Conservation (phyloP, 176 grass and related monocot species). For the Oryza punctata region DNA sequence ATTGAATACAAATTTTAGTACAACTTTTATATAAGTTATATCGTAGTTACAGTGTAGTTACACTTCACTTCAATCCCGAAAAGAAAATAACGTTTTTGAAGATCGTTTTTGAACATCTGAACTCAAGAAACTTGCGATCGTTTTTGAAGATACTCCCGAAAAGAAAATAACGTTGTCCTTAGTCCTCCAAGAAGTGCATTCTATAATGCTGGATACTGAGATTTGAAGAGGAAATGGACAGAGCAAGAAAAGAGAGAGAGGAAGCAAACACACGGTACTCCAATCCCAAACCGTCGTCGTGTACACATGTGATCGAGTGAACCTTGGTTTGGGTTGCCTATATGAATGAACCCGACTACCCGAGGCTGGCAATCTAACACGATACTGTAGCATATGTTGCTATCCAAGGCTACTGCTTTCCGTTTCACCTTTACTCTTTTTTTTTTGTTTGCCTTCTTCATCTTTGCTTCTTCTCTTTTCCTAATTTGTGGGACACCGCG, state of each 20-base stretch:
- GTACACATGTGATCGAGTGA: too few species aligned
- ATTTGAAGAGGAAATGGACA: not conserved
- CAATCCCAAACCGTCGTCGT: not conserved
- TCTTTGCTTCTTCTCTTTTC: not conserved
- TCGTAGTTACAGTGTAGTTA: too few species aligned
- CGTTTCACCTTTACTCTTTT: not conserved
- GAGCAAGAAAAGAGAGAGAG: not conserved
- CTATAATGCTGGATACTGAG: too few species aligned
- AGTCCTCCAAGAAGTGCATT: not conserved
- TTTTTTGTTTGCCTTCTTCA: not conserved
- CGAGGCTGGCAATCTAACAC: too few species aligned
- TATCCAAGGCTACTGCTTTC: not conserved
- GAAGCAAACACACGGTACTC: not conserved
- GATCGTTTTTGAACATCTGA: too few species aligned
- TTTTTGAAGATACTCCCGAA: too few species aligned
- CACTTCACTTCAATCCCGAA: too few species aligned
- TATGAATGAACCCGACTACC: not conserved
- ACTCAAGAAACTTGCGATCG: too few species aligned
- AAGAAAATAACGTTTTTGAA: too few species aligned
- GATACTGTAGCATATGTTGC: conserved; percentile 11
- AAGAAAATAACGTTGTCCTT: too few species aligned
- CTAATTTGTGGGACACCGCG: not conserved
- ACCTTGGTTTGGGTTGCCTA: not conserved
- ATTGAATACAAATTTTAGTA: too few species aligned
- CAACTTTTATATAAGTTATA: too few species aligned